A percentile compares a stretch with the other conserved stretches of the same genome.
Evolutionary conservation across 257 asterid genomes (phyloP).

Genomic region (Nicotiana tabacum): DNA sequence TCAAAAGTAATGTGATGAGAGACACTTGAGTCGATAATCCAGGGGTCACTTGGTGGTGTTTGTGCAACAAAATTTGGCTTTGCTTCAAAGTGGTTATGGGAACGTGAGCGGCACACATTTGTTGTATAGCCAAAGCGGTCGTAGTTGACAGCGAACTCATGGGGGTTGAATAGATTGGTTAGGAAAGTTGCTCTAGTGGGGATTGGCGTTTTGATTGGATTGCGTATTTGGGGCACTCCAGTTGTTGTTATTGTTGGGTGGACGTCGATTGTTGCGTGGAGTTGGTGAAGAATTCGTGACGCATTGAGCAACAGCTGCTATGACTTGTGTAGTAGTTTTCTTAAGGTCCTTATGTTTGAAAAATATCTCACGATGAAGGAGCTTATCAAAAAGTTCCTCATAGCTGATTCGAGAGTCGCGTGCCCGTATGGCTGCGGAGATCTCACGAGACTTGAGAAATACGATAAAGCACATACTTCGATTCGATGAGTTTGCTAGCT

Average conservation of each 20-base stretch:
- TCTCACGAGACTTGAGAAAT: constrained; percentile 41
- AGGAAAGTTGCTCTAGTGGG: background rate
- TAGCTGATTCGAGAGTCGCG: background rate
- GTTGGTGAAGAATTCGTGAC: too few relatives aligned
- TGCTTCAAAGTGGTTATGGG: background rate
- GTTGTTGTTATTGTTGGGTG: too few relatives aligned
- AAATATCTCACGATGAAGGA: background rate
- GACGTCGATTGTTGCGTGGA: too few relatives aligned
- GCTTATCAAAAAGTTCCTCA: background rate
- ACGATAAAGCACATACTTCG: constrained; percentile 37
- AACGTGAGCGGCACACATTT: background rate
- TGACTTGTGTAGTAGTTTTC: background rate
- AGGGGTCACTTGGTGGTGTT: background rate
- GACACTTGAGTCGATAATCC: background rate
- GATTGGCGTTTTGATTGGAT: background rate
- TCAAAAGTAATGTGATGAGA: background rate
- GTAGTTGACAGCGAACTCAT: background rate
- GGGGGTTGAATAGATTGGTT: background rate
- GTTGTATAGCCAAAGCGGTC: background rate
- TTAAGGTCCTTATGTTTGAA: background rate
- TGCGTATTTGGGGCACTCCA: too few relatives aligned
- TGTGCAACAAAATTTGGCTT: background rate
- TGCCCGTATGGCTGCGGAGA: background rate
- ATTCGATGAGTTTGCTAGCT: constrained; percentile 56
- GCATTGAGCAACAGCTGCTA: background rate